Percentiles rank a stretch among this genome's conserved stretches.
phyloP scores from a whole-genome alignment of 148 eudicot species.

The Dysphania ambrosioides region DNA sequence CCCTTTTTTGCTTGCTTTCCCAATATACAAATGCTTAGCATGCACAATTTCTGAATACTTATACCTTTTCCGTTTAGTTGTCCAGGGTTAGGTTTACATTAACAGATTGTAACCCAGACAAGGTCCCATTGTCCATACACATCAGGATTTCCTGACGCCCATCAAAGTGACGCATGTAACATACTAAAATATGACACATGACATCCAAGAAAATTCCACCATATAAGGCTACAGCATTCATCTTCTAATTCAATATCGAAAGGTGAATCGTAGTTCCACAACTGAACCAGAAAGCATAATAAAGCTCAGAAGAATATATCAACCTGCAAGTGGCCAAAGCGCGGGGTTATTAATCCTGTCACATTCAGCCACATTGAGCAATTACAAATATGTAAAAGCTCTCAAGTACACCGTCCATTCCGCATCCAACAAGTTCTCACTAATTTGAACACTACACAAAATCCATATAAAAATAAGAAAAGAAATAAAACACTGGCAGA shows the following conservation, averaged over 20 bases:
- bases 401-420: slow-evolving; percentile 96
- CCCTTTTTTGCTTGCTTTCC: background rate
- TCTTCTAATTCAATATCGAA: background rate
- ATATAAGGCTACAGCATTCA: background rate
- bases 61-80: background rate
- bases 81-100: background rate
- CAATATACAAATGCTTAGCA: background rate
- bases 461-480: background rate
- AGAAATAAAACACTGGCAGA: slow-evolving; percentile 3
- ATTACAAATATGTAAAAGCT: slow-evolving; percentile 54
- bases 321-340: slow-evolving; percentile 79
- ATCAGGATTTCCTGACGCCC: background rate
- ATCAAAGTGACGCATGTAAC: background rate
- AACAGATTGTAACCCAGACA: background rate
- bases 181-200: background rate
- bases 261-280: background rate
- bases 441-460: slow-evolving; percentile 55
- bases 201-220: background rate
- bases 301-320: background rate
- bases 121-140: background rate
- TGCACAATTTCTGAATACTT: background rate
- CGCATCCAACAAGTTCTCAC: slow-evolving; percentile 76
- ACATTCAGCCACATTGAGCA: slow-evolving; percentile 70
- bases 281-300: background rate
- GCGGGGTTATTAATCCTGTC: slow-evolving; percentile 59